phyloP scores from a whole-genome alignment of 768 basidiomycete genomes.

The Vishniacozyma victoriae region DNA sequence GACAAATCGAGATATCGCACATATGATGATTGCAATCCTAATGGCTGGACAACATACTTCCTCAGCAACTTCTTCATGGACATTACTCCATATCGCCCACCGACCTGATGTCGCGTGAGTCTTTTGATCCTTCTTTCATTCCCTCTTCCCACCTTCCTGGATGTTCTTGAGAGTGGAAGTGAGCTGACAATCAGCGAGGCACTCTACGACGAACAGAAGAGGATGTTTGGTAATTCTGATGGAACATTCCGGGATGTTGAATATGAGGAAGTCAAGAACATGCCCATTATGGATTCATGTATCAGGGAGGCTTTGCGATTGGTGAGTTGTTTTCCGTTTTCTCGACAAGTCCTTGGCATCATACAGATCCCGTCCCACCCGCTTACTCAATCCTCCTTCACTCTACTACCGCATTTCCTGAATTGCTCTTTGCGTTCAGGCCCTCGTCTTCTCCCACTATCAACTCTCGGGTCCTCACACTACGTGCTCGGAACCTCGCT shows the following conservation, averaged over 20 bases:
- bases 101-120: slow-evolving; percentile 69
- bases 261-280: slow-evolving; percentile 75
- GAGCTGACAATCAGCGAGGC: slow-evolving; percentile 55
- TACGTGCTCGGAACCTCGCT: background rate
- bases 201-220: slow-evolving; percentile 83
- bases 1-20: slow-evolving; percentile 85
- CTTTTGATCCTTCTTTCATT: too few species aligned
- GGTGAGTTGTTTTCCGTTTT: slow-evolving; percentile 10
- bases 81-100: slow-evolving; percentile 76
- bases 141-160: too few species aligned
- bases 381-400: too few species aligned
- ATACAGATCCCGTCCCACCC: too few species aligned
- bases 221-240: slow-evolving; percentile 69
- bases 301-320: slow-evolving; percentile 68
- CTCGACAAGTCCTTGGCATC: too few species aligned
- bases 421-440: too few species aligned
- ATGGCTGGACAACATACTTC: slow-evolving; percentile 99
- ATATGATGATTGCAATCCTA: slow-evolving; percentile 96
- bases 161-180: background rate
- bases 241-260: slow-evolving; percentile 72
- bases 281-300: slow-evolving; percentile 77
- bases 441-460: too few species aligned
- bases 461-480: too few species aligned
- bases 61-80: slow-evolving; percentile 86
- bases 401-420: too few species aligned